Base-by-base conservation (phyloP, 2,329 filamentous ascomycete genomes). In the Fusarium equiseti region DNA sequence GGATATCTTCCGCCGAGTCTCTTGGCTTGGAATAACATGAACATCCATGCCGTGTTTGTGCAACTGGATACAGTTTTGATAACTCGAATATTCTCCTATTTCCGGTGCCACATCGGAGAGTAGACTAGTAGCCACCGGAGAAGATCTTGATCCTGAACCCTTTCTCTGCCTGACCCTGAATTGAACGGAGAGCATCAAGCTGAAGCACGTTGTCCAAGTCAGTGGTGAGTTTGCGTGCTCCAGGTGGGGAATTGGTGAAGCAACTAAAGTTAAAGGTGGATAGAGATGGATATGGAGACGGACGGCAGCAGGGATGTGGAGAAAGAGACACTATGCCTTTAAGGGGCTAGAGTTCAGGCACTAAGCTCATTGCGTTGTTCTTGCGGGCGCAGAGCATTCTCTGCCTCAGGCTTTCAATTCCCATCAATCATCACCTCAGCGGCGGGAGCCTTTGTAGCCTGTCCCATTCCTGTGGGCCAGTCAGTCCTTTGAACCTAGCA, bases 181-280 rank as follows among this genome's bases (percentile, higher is more conserved):
- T 24, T 64, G 45, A 70, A 69, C 56, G 31, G 50, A 52, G 58
- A 70, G 42, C 31, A 66, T 27, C 40, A 45, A 45, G 29, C 52
- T 49, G 49, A 60, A 54, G 66, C 67, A 64, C 46, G 68, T 71
- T 71, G 68, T 55, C 49, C 45, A 59, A 59, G 27, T 27, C 42
- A 68, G 54, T 70, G 68, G 68, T 56, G 48, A 52, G 68, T 61
- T 70, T 70, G 67, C 67, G 57, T 68, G 63, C 63, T 71, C 20
- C 11, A 45, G 50, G 67, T 70, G 67, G 67, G 68, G 67, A 53
- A 68, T 35, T 38, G 54, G 46, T 70, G 62, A 70, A 70, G 67
- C 52, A 70, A 44, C 53, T 44, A 46, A 56, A 64, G 35, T 55
- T 55, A 55, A 61, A 65, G 32, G 40, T 43, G 31, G 52, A 40